Base-by-base conservation (phyloP, 2,329 filamentous ascomycete genomes). In the Xenoacremonium recifei region DNA sequence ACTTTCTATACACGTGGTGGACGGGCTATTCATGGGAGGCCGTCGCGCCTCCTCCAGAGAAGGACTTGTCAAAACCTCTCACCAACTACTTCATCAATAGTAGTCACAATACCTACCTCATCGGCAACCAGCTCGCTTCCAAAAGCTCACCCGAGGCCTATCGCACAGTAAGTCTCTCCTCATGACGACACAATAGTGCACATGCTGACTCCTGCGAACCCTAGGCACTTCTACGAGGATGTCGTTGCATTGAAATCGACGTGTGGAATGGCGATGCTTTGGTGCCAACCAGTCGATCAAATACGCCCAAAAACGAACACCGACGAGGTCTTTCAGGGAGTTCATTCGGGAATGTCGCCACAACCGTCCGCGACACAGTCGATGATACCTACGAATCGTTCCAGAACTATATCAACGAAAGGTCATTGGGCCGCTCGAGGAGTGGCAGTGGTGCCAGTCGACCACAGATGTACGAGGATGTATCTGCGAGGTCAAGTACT, bases 31-130 rank as follows among this genome's bases (percentile, higher is more conserved):
- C 65, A 21, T 69, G 69, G 57, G 62, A 71, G 21, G 75, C 76
- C 4, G 53, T 67, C 16, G 65, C 58, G 49, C 70, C 72, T n/a
- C 61, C 67, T 17, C 62, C 68, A 21, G 57, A 67, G 48, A 72
- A 79, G 44, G 84, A 90, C 58, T 62, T 82, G 21, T 77, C 76
- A 1, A 79, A 77, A 39, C 87, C 89, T 4, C 75, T 95, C 44
- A 88, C 85, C 35, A 89, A 95, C 61, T 96, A 96, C 69, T 96
- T 89, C 64, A 91, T 96, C 62, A 95, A 85, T 48, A 95, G 89
- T 53, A 96, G 89, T 60, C 91, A 96, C 71, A 96, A 96, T 62
- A 96, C 91, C 1, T 96, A 96, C 63, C 72, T 96, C 31, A 84
- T 84, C 2, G 91, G 91, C 3, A 90, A 95, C 57, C 92, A 96